These are phyloP conservation scores for Starmerella riodocensis DNA, from an alignment of 805 yeast species.

Conservation along the genomic window DNA sequence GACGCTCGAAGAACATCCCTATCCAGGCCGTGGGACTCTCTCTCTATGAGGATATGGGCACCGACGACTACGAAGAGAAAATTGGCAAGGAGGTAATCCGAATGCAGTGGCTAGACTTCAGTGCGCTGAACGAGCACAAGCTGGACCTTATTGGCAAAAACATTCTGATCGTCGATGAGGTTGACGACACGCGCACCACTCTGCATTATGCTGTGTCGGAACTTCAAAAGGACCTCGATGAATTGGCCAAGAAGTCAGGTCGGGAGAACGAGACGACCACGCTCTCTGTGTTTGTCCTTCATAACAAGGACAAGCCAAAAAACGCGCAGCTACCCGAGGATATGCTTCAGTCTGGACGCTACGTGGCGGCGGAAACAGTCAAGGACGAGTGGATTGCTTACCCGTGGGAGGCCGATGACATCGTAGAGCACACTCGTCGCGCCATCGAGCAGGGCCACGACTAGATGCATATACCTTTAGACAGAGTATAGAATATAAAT, in stretches of 20 bases:
- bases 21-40: constrained; percentile 92
- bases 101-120: constrained; percentile 84
- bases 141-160: constrained; percentile 71
- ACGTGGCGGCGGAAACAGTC: constrained; percentile 61
- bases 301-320: constrained; percentile 72
- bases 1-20: constrained; percentile 64
- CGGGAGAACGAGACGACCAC: constrained; percentile 48
- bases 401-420: constrained; percentile 81
- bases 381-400: constrained; percentile 77
- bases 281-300: constrained; percentile 67
- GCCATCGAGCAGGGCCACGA: constrained; percentile 59
- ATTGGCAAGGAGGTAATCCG: constrained; percentile 73
- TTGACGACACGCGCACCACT: constrained; percentile 85
- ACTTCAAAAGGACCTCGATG: constrained; percentile 50
- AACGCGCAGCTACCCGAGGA: constrained; percentile 56
- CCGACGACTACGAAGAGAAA: constrained; percentile 36
- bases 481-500: no score
- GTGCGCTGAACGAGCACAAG: constrained; percentile 52
- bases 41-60: constrained; percentile 67
- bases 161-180: constrained; percentile 75
- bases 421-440: constrained; percentile 55
- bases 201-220: constrained; percentile 72
- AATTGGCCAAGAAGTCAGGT: constrained; percentile 47
- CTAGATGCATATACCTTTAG: constrained; percentile 19
- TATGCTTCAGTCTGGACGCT: constrained; percentile 50